These are phyloP conservation scores for Nothopassalora personata DNA, from an alignment of 2,329 filamentous ascomycete species.

Conservation along the genomic window DNA sequence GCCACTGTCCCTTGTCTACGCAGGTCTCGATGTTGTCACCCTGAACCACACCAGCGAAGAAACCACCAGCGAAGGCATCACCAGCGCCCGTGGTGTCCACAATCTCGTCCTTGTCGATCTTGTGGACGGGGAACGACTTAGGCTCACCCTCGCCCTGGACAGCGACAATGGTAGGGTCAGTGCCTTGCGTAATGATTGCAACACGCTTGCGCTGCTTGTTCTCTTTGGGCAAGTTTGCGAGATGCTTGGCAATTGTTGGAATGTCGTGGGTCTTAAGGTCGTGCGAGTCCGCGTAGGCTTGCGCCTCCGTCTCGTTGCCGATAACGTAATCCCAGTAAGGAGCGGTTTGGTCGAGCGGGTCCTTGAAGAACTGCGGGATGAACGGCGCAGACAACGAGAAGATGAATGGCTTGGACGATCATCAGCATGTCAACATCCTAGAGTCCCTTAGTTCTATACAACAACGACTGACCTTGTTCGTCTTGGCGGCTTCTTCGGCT, in stretches of 20 bases:
- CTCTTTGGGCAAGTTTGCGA: slow-evolving; percentile 87
- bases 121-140: slow-evolving; percentile 74
- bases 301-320: slow-evolving; percentile 94
- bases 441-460: not conserved
- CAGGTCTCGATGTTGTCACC: slow-evolving; percentile 72
- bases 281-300: slow-evolving; percentile 79
- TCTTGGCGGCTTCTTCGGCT: slow-evolving; percentile 78
- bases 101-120: slow-evolving; percentile 72
- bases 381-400: slow-evolving; percentile 93
- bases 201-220: slow-evolving; percentile 78
- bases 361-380: slow-evolving; percentile 97
- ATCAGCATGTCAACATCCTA: slow-evolving; percentile 13
- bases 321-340: slow-evolving; percentile 95
- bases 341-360: slow-evolving; percentile 75
- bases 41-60: slow-evolving; percentile 82
- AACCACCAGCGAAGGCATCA: slow-evolving; percentile 93
- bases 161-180: slow-evolving; percentile 80
- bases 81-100: slow-evolving; percentile 94
- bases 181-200: slow-evolving; percentile 93
- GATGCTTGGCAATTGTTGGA: slow-evolving; percentile 74
- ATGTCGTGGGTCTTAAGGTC: slow-evolving; percentile 68
- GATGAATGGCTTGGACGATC: slow-evolving; percentile 57
- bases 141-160: slow-evolving; percentile 55
- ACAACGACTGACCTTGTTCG: slow-evolving; percentile 64
- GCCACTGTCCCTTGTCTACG: slow-evolving; percentile 93